These are phyloP conservation scores for Aspergillus sp. DNA, from an alignment of 2,329 filamentous ascomycete species.

Conservation along the genomic window DNA sequence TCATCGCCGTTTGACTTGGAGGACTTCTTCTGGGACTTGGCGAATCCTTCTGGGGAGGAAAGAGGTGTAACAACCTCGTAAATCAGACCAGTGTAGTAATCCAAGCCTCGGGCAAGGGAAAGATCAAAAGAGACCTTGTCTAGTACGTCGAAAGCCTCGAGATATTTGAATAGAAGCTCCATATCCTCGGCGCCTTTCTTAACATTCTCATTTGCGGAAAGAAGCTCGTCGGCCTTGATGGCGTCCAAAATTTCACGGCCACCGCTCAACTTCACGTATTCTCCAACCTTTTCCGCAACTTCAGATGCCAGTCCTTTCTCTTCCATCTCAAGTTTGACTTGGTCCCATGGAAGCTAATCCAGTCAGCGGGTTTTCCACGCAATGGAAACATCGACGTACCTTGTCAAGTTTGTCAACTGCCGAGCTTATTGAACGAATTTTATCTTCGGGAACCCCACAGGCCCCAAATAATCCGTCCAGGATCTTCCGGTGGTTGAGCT, in stretches of 20 bases:
- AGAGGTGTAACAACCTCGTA: conserved; percentile 75
- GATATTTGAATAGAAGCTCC: conserved; percentile 75
- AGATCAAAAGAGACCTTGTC: conserved; percentile 84
- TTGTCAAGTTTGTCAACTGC: conserved; percentile 98
- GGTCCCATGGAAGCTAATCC: conserved; percentile 65
- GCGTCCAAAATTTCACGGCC: conserved; percentile 70
- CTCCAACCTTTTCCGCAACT: conserved; percentile 83
- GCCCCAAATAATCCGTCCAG: conserved; percentile 90
- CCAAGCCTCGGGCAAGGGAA: conserved; percentile 83
- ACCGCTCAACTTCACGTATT: conserved; percentile 77
- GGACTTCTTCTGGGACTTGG: conserved; percentile 43
- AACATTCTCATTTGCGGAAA: conserved; percentile 73
- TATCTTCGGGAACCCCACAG: conserved; percentile 81
- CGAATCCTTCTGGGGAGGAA: conserved; percentile 11
- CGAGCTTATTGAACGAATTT: conserved; percentile 84
- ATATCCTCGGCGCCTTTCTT: conserved; percentile 77
- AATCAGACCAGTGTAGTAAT: conserved; percentile 81
- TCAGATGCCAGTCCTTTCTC: conserved; percentile 78
- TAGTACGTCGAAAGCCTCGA: conserved; percentile 72
- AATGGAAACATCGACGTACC: conserved; percentile 35
- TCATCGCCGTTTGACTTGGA: conserved; percentile 62
- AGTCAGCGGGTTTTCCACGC: neutral
- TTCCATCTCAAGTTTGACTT: conserved; percentile 92
- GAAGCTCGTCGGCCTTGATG: conserved; percentile 63
- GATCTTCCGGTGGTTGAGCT: conserved; percentile 93